Evolutionary conservation across 331 rosid species (phyloP), one percentile per base, ranked within the genome.

Genomic region (Quercus phellos): DNA sequence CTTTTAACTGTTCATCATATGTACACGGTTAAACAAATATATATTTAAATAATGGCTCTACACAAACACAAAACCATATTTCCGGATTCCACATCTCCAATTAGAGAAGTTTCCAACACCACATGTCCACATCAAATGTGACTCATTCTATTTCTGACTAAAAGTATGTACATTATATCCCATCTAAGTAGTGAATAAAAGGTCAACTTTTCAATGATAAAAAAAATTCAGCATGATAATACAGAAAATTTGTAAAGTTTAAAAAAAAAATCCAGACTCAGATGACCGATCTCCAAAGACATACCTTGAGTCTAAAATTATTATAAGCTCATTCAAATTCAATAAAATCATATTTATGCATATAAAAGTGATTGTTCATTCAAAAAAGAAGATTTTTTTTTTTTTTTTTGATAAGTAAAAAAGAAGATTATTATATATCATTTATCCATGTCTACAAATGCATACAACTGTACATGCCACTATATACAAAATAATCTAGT

Each of bases 331-430:
- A 18, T 70, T 46, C 3, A 32, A 58, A 80, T 56, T 51, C 5
- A 4, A 18, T 77, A 77, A 73, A 71, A 67, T 30, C 66, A 43
- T 42, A 6, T 63, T 29, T 54, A 34, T 70, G 21, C 72, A 76
- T 13, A 8, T 29, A 67, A 26, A 34, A 68, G 66, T 67, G 27
- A 58, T 58, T 29, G 26, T 22, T 24, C 14, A 21, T 7, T 22
- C 29, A 58, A 21, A 10, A 63, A 17, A 8, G 5, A 16, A 9
- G 13, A 27, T 29, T 4, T 26, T 26, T 26, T 26, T 26, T 26
- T 26, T 26, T 26, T 26, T 26, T 26, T 26, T 26, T 1, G 2
- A 26, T 26, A 26, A 26, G 27, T 26, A 56, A 19, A 9, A 61
- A 16, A 17, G 6, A 17, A 11, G 14, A 29, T 30, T 5, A 13